These are phyloP conservation scores for Dacryopinax spathularia DNA, from an alignment of 768 basidiomycete species.

Conservation along the genomic window DNA sequence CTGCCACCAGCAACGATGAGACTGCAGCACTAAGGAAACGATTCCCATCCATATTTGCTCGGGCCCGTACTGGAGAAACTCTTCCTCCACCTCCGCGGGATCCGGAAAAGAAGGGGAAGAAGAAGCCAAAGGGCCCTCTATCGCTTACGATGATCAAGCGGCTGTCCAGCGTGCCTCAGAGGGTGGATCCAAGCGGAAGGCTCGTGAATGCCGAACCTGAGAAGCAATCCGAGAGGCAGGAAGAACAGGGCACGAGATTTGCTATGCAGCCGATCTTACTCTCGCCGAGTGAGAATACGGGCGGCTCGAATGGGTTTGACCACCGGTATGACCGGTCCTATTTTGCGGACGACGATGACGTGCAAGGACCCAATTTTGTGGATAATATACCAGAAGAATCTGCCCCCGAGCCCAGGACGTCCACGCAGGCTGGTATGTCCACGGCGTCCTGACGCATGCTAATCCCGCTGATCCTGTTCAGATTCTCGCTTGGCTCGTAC, in stretches of 20 bases:
- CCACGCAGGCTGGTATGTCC: background rate
- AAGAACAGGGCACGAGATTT: background rate
- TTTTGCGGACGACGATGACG: background rate
- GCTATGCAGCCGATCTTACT: background rate
- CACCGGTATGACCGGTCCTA: background rate
- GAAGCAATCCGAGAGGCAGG: background rate
- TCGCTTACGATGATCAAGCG: conserved; percentile 7
- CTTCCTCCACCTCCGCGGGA: conserved; percentile 6
- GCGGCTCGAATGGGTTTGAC: background rate
- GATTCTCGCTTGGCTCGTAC: background rate
- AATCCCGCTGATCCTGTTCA: background rate
- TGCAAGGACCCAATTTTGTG: background rate
- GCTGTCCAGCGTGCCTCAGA: background rate
- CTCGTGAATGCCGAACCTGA: background rate
- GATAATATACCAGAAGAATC: background rate
- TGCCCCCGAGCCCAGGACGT: background rate
- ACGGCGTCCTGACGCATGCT: background rate
- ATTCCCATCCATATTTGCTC: conserved; percentile 16
- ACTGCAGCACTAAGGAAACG: conserved; percentile 25
- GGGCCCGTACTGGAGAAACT: conserved; percentile 9
- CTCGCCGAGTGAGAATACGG: background rate
- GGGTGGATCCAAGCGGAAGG: background rate
- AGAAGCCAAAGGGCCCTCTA: background rate
- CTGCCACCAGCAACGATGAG: conserved; percentile 10
- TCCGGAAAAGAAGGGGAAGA: background rate